Conservation (phyloP, 108 stramenopile species). For the Cyclotella sp. region DNA sequence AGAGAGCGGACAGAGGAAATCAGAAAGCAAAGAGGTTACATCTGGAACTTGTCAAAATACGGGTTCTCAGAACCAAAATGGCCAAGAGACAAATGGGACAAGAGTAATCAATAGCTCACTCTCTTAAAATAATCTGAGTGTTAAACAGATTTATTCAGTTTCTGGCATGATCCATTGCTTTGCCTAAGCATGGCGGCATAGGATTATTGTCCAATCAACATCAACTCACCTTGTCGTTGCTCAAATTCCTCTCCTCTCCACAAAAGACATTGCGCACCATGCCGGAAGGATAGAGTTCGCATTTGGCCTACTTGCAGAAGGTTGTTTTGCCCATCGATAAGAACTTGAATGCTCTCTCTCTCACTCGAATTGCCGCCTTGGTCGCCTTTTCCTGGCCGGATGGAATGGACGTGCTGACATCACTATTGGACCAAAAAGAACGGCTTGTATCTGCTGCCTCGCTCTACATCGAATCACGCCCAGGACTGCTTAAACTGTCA, state of each 20-base stretch:
- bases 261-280: constrained; percentile 41
- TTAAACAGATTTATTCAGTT: too few species aligned
- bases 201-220: too few species aligned
- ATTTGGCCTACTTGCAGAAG: constrained; percentile 65
- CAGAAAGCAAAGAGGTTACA: too few species aligned
- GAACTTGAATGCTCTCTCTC: constrained; percentile 89
- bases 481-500: constrained; percentile 64
- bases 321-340: constrained; percentile 63
- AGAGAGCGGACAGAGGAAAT: too few species aligned
- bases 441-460: constrained; percentile 63
- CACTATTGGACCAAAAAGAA: constrained; percentile 46
- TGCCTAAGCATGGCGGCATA: too few species aligned
- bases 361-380: constrained; percentile 84
- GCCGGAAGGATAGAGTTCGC: constrained; percentile 61
- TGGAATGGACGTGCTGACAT: constrained; percentile 58
- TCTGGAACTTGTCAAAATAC: too few species aligned
- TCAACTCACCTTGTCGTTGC: constrained; percentile 85
- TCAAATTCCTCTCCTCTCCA: constrained; percentile 68
- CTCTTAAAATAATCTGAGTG: too few species aligned
- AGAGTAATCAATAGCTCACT: too few species aligned
- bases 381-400: constrained; percentile 67
- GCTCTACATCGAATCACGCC: constrained; percentile 74
- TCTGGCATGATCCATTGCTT: too few species aligned
- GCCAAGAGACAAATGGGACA: too few species aligned
- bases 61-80: too few species aligned